Conservation (phyloP, 768 basidiomycete genomes). For the Cytidiella melzeri region DNA sequence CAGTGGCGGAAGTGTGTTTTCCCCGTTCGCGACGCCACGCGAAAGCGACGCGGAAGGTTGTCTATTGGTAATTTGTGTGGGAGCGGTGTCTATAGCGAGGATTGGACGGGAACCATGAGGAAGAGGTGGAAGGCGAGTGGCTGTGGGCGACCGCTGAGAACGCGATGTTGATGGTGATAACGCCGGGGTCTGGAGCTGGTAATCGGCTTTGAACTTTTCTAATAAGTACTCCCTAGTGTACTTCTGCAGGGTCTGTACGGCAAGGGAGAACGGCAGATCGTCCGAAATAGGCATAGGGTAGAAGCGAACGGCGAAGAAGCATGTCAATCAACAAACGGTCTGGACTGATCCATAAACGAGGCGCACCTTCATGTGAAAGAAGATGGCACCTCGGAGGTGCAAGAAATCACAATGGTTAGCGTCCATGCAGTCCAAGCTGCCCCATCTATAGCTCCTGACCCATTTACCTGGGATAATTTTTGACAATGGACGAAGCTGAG, state of each 20-base stretch:
- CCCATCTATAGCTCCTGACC: conserved; percentile 77
- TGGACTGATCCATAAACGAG: not conserved
- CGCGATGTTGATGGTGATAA: conserved; percentile 16
- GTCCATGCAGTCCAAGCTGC: conserved; percentile 74
- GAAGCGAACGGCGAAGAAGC: not conserved
- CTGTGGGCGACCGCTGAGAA: conserved; percentile 14
- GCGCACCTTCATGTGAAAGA: conserved; percentile 83
- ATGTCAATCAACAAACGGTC: not conserved
- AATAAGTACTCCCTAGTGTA: conserved; percentile 82
- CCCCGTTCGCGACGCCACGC: conserved; percentile 14
- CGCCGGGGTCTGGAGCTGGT: conserved; percentile 12
- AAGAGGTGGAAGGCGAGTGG: conserved; percentile 17
- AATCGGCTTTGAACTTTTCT: conserved; percentile 50
- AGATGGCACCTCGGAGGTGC: conserved; percentile 68
- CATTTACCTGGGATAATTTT: conserved; percentile 60
- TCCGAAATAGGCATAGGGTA: not conserved
- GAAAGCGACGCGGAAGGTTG: conserved; percentile 34
- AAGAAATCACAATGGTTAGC: conserved; percentile 77
- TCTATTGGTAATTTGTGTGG: conserved; percentile 37
- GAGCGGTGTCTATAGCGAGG: conserved; percentile 57
- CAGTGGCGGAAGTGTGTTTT: conserved; percentile 13
- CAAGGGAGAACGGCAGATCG: not conserved
- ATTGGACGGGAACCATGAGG: conserved; percentile 42
- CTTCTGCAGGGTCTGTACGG: conserved; percentile 67
- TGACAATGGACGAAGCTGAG: conserved; percentile 26